These are phyloP conservation scores for Nicotiana tomentosiformis DNA, from an alignment of 257 asterid species.

Conservation along the genomic window DNA sequence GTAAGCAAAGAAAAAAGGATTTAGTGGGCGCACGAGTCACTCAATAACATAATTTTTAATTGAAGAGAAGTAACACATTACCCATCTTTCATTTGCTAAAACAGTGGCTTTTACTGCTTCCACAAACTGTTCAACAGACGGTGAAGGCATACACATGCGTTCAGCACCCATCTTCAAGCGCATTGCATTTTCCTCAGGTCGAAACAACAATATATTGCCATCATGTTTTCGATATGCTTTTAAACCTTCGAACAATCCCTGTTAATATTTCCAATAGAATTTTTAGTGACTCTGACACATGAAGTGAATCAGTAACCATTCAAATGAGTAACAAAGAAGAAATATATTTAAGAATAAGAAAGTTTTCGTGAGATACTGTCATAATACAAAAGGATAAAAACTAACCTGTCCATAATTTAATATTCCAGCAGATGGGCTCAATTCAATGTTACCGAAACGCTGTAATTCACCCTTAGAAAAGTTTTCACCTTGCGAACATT, in stretches of 20 bases:
- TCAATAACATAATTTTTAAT: not conserved
- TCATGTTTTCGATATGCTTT: constrained; percentile 82
- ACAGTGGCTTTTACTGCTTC: constrained; percentile 90
- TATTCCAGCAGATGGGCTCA: constrained; percentile 92
- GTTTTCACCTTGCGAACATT: constrained; percentile 65
- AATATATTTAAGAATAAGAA: not conserved
- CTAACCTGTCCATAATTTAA: constrained; percentile 94
- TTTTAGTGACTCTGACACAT: not conserved
- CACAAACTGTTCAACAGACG: constrained; percentile 75
- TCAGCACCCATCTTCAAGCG: constrained; percentile 82
- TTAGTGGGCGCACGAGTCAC: not conserved
- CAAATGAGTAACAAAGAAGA: not conserved
- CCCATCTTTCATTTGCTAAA: constrained; percentile 94
- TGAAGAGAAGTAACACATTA: constrained; percentile 26
- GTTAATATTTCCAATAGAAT: constrained; percentile 2
- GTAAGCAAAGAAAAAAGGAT: constrained; percentile 10
- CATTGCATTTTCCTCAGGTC: constrained; percentile 77
- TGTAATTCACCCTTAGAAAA: constrained; percentile 70
- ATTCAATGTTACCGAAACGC: constrained; percentile 88
- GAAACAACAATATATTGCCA: constrained; percentile 76
- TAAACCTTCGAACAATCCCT: constrained; percentile 93
- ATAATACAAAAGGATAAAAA: constrained; percentile 8
- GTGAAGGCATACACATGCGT: constrained; percentile 99
- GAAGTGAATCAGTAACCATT: not conserved
- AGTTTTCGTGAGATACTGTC: not conserved